Evolutionary conservation across 371 early-diverging fungal species (phyloP).

Genomic region (Rhizomucor miehei): DNA sequence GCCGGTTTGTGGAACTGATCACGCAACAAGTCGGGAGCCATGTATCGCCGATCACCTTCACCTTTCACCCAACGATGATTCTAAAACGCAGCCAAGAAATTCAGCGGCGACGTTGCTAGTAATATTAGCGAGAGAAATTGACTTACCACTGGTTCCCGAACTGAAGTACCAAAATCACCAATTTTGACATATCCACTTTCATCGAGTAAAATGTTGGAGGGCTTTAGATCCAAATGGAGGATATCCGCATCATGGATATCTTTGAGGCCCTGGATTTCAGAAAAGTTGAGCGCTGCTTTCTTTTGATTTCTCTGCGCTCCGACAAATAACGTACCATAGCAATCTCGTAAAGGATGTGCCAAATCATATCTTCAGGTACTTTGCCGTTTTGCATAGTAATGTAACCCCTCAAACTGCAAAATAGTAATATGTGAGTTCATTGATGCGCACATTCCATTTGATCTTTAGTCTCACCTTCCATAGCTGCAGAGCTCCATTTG

Average conservation of each 20-base stretch:
- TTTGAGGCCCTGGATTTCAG: conserved; percentile 52
- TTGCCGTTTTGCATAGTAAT: conserved; percentile 20
- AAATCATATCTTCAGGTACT: conserved; percentile 65
- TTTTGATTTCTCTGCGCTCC: background rate
- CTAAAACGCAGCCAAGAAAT: conserved; percentile 10
- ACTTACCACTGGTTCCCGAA: conserved; percentile 58
- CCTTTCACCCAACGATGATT: conserved; percentile 37
- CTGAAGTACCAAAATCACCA: conserved; percentile 87
- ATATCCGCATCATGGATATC: conserved; percentile 72
- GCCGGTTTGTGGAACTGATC: conserved; percentile 77
- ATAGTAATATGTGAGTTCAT: background rate
- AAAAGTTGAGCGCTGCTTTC: no score
- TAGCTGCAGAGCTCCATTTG: conserved; percentile 84
- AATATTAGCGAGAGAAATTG: background rate
- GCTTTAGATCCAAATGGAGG: conserved; percentile 89
- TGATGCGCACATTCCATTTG: conserved; percentile 8
- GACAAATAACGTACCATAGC: conserved; percentile 42
- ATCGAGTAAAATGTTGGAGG: conserved; percentile 80
- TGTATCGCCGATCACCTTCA: conserved; percentile 96
- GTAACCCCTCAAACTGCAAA: conserved; percentile 13
- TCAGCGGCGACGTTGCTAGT: no score
- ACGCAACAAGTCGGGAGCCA: conserved; percentile 90
- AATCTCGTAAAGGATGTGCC: conserved; percentile 79
- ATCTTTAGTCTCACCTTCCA: conserved; percentile 58
- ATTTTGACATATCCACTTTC: conserved; percentile 68